Evolutionary conservation across 192 early-diverging fungal species (phyloP).

Genomic region (Coemansia sp.): DNA sequence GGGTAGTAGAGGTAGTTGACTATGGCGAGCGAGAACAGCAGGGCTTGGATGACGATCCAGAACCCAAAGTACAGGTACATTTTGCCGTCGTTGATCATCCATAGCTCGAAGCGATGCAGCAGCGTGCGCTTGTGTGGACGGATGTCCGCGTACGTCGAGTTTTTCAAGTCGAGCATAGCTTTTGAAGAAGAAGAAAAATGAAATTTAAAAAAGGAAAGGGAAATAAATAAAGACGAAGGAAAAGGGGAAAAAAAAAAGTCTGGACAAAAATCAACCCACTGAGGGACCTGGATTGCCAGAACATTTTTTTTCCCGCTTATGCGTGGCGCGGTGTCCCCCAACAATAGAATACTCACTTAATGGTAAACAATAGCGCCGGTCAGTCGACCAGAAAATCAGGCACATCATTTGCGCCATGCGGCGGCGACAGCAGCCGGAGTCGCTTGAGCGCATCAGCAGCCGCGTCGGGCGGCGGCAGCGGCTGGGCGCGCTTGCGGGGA

Average conservation of each 20-base stretch:
- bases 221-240: neutral
- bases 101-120: constrained; percentile 48
- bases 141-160: constrained; percentile 43
- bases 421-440: neutral
- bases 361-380: neutral
- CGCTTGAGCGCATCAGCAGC: neutral
- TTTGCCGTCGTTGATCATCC: constrained; percentile 57
- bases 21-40: constrained; percentile 62
- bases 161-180: constrained; percentile 48
- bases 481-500: neutral
- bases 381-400: constrained; percentile 23
- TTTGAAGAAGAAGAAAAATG: neutral
- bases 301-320: no score
- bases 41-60: constrained; percentile 65
- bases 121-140: constrained; percentile 40
- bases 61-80: constrained; percentile 59
- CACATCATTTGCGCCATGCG: no score
- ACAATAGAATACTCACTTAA: no score
- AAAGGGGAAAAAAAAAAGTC: neutral
- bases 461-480: neutral
- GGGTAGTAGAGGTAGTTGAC: constrained; percentile 66
- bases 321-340: no score
- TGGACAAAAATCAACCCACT: no score
- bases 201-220: constrained; percentile 1
- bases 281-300: no score